phyloP scores from a whole-genome alignment of 169 alveolate genomes.

The Cryptosporidium sp. region DNA sequence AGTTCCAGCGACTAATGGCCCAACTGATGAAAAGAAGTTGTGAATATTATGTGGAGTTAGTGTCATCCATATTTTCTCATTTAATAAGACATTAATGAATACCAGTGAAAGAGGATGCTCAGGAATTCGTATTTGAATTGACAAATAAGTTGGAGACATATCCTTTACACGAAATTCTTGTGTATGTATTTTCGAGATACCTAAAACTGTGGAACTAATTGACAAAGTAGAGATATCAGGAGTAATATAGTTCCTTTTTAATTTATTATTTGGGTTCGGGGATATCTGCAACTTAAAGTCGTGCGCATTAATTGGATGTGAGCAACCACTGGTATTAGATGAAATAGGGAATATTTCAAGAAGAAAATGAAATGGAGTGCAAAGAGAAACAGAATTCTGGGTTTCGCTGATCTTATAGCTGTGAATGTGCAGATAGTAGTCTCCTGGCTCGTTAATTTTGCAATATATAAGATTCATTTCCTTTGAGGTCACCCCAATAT shows the following conservation, averaged over 20 bases:
- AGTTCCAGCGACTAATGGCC: constrained; percentile 52
- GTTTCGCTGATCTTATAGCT: constrained; percentile 53
- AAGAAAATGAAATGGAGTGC: constrained; percentile 60
- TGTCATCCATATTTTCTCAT: constrained; percentile 34
- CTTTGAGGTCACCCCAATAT: constrained; percentile 10
- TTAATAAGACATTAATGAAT: constrained; percentile 9
- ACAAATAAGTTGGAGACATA: constrained; percentile 8
- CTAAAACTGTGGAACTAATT: background rate
- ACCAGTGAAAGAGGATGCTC: constrained; percentile 20
- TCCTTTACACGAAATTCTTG: constrained; percentile 34
- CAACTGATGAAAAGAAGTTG: constrained; percentile 29
- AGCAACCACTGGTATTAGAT: background rate
- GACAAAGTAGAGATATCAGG: background rate
- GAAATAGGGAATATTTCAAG: constrained; percentile 28
- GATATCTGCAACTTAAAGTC: constrained; percentile 1
- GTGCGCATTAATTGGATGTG: constrained; percentile 3
- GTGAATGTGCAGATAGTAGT: constrained; percentile 52
- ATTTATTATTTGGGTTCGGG: background rate
- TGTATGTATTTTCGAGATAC: background rate
- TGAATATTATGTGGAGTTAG: constrained; percentile 20
- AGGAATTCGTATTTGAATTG: constrained; percentile 21
- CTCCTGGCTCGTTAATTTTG: constrained; percentile 13
- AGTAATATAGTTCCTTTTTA: background rate
- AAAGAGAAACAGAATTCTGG: constrained; percentile 31
- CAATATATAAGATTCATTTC: constrained; percentile 48